These are phyloP conservation scores for Crithidia mellificae DNA, from an alignment of 208 protist genomes.

Conservation along the genomic window DNA sequence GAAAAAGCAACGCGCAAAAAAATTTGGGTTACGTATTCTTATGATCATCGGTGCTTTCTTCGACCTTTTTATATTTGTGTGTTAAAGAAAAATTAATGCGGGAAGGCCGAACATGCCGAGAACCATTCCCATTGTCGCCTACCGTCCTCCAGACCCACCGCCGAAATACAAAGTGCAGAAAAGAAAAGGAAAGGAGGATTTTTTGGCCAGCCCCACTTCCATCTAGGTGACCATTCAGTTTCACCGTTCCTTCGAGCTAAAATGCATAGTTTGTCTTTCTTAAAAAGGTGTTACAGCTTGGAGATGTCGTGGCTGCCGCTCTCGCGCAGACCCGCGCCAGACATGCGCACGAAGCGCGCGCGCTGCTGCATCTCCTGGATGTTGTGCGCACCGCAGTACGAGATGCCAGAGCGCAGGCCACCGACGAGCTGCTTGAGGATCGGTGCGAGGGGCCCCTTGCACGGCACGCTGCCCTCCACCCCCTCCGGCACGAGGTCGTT, in stretches of 20 bases:
- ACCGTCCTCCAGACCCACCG: background rate
- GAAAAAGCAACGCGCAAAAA: slow-evolving; percentile 3
- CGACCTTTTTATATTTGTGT: slow-evolving; percentile 2
- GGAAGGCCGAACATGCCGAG: background rate
- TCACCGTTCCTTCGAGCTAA: no score
- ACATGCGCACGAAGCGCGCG: slow-evolving; percentile 85
- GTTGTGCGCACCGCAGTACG: slow-evolving; percentile 83
- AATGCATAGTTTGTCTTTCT: no score
- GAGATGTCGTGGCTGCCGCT: slow-evolving; percentile 90
- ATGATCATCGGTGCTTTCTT: slow-evolving; percentile 6
- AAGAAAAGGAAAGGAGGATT: no score
- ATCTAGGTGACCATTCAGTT: no score
- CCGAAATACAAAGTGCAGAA: background rate
- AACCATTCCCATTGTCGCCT: background rate
- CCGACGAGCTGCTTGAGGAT: slow-evolving; percentile 89
- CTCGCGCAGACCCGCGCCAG: slow-evolving; percentile 76
- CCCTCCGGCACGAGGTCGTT: slow-evolving; percentile 87
- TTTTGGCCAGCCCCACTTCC: no score
- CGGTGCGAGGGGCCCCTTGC: slow-evolving; percentile 73
- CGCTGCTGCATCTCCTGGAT: slow-evolving; percentile 85
- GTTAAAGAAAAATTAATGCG: slow-evolving; percentile 1
- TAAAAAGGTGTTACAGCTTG: slow-evolving; percentile 71
- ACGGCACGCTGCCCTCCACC: slow-evolving; percentile 88
- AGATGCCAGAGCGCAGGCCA: slow-evolving; percentile 87
- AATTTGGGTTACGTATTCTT: background rate